Conservation (phyloP, 345 rosid species). For the Arabis alpina region DNA sequence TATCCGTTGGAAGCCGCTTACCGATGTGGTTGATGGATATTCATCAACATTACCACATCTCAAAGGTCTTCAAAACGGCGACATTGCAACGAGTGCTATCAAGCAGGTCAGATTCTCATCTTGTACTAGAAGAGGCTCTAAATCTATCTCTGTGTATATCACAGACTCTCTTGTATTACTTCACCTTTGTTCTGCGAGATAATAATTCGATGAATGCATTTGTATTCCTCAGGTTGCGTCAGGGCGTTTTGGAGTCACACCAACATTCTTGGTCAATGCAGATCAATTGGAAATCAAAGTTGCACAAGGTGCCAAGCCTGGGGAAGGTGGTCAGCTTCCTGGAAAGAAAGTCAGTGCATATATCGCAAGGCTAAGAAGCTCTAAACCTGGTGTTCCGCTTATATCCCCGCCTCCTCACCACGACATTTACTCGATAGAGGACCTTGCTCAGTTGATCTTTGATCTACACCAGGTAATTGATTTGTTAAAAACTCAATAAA, state of each 20-base stretch:
- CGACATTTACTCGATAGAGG: slow-evolving; percentile 96
- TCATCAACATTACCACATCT: slow-evolving; percentile 97
- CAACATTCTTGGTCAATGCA: slow-evolving; percentile 94
- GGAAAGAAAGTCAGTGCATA: slow-evolving; percentile 99
- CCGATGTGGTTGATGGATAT: slow-evolving; percentile 96
- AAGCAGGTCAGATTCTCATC: slow-evolving; percentile 69
- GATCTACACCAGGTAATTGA: slow-evolving; percentile 93
- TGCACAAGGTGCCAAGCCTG: slow-evolving; percentile 99
- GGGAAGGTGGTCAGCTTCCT: slow-evolving; percentile 98
- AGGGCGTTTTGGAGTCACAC: slow-evolving; percentile 98
- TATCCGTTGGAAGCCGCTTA: slow-evolving; percentile 93
- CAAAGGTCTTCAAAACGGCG: slow-evolving; percentile 99
- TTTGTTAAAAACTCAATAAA: slow-evolving; percentile 22
- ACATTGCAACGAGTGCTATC: slow-evolving; percentile 98
- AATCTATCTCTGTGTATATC: neutral
- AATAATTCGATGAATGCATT: no score
- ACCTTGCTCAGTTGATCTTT: slow-evolving; percentile 95
- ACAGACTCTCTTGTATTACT: neutral
- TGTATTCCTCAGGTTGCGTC: slow-evolving; percentile 85
- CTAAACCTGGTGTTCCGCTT: slow-evolving; percentile 99
- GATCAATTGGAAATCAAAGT: slow-evolving; percentile 96
- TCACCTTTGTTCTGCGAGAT: no score
- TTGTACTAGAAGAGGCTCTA: slow-evolving; percentile 20
- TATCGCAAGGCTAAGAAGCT: slow-evolving; percentile 91
- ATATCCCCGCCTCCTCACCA: slow-evolving; percentile 99